Evolutionary conservation across 106 monocot species (phyloP).

Genomic region (Allium cepa): DNA sequence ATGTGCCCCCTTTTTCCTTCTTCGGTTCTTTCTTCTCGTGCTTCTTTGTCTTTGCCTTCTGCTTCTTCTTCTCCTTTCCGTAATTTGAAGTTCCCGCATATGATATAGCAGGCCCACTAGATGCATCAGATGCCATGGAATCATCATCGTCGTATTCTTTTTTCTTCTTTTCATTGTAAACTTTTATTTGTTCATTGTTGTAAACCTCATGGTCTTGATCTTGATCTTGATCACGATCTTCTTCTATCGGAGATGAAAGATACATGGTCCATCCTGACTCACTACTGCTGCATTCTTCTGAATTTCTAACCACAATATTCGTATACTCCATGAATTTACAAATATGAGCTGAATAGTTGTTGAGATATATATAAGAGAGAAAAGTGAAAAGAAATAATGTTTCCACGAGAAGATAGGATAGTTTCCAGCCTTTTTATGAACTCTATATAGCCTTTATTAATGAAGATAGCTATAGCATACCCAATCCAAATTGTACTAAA

Average conservation of each 20-base stretch:
- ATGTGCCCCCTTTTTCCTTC: not conserved
- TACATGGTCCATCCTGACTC: slow-evolving; percentile 75
- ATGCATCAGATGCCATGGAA: slow-evolving; percentile 64
- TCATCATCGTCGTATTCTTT: slow-evolving; percentile 31
- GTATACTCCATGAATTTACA: slow-evolving; percentile 14
- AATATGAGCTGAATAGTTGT: no score
- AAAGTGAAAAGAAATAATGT: no score
- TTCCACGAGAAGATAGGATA: no score
- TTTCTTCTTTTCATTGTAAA: not conserved
- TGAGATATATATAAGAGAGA: no score
- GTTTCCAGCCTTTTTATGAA: no score
- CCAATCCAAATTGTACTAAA: no score
- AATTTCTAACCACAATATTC: slow-evolving; percentile 20
- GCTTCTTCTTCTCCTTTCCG: slow-evolving; percentile 2
- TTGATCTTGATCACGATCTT: slow-evolving; percentile 9
- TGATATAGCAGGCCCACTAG: slow-evolving; percentile 1
- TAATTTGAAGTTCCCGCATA: not conserved
- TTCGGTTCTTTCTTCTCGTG: not conserved
- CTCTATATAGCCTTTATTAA: no score
- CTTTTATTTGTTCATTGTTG: slow-evolving; percentile 3
- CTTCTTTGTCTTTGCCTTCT: slow-evolving; percentile 9
- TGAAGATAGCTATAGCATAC: no score
- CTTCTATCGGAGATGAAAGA: slow-evolving; percentile 54
- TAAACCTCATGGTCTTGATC: slow-evolving; percentile 13
- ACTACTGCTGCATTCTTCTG: slow-evolving; percentile 49